phyloP scores from a whole-genome alignment of 805 yeast genomes.

The Komagataella pseudopastoris region DNA sequence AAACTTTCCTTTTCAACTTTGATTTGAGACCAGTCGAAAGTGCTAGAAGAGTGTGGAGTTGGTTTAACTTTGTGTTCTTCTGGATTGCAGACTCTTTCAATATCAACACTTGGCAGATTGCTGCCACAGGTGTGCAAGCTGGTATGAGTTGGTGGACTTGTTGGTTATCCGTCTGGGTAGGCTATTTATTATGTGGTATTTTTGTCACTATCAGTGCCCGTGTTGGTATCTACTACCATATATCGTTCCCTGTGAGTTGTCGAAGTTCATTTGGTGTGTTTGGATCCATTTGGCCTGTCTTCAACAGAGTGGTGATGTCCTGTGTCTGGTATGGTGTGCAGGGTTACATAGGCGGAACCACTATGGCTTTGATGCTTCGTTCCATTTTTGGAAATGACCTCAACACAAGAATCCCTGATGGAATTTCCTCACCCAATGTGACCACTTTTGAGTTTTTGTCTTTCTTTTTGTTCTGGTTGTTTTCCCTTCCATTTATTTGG shows the following conservation, averaged over 20 bases:
- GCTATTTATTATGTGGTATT: slow-evolving; percentile 55
- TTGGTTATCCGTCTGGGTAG: slow-evolving; percentile 83
- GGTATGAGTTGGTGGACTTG: slow-evolving; percentile 87
- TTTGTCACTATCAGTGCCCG: slow-evolving; percentile 65
- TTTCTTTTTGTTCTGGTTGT: slow-evolving; percentile 74
- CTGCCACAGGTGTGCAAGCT: slow-evolving; percentile 67
- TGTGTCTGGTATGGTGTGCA: slow-evolving; percentile 82
- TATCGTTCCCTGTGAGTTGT: slow-evolving; percentile 73
- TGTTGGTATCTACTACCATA: slow-evolving; percentile 72
- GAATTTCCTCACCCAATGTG: slow-evolving; percentile 41
- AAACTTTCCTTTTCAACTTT: slow-evolving; percentile 55
- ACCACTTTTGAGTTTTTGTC: slow-evolving; percentile 62
- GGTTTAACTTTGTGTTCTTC: slow-evolving; percentile 68
- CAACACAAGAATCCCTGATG: slow-evolving; percentile 48
- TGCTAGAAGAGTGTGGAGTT: slow-evolving; percentile 68
- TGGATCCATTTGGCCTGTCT: slow-evolving; percentile 80
- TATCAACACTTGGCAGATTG: slow-evolving; percentile 85
- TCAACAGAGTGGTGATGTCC: slow-evolving; percentile 75
- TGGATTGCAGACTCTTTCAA: slow-evolving; percentile 90
- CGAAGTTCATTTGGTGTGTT: slow-evolving; percentile 79
- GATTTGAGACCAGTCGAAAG: slow-evolving; percentile 74
- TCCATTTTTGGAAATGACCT: slow-evolving; percentile 63
- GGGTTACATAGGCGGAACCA: slow-evolving; percentile 73
- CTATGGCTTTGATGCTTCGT: slow-evolving; percentile 64
- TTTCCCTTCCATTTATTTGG: slow-evolving; percentile 69